Conservation (phyloP, 2,329 filamentous ascomycete species). For the Trichocomaceae sp. region DNA sequence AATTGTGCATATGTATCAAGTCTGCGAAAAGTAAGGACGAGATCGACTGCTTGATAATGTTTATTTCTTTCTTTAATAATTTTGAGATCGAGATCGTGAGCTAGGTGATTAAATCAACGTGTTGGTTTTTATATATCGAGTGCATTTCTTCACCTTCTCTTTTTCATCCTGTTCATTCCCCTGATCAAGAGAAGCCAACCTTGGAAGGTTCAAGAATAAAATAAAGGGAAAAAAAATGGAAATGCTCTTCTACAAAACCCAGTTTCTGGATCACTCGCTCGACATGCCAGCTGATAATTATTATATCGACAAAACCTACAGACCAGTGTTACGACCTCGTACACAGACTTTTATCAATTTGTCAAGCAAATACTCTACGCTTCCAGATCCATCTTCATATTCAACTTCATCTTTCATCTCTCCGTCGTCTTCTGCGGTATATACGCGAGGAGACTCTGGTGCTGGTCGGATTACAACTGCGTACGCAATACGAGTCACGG, state of each 20-base stretch:
- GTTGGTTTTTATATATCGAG: not conserved
- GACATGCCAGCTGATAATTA: conserved; percentile 1
- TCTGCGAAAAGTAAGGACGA: conserved; percentile 6
- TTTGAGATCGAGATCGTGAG: not conserved
- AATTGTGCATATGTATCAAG: not conserved
- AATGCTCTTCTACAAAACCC: not conserved
- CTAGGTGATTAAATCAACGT: not conserved
- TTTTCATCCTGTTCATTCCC: not conserved
- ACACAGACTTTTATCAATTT: conserved; percentile 7
- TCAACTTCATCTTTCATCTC: not conserved
- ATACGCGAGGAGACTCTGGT: conserved; percentile 2
- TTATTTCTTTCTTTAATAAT: not conserved
- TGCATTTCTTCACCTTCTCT: not conserved
- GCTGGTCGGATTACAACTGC: not conserved
- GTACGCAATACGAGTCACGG: conserved; percentile 7
- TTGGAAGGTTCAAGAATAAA: too few species aligned
- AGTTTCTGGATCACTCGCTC: conserved; percentile 1
- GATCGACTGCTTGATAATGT: not conserved
- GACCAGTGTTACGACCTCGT: conserved; percentile 3
- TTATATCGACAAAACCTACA: not conserved
- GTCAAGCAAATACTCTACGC: conserved; percentile 7
- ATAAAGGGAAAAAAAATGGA: not conserved
- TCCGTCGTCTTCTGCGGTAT: conserved; percentile 2
- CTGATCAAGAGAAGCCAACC: not conserved
- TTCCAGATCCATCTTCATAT: conserved; percentile 4